Evolutionary conservation across 768 basidiomycete species (phyloP).

Genomic region (Phylloporus sp.): DNA sequence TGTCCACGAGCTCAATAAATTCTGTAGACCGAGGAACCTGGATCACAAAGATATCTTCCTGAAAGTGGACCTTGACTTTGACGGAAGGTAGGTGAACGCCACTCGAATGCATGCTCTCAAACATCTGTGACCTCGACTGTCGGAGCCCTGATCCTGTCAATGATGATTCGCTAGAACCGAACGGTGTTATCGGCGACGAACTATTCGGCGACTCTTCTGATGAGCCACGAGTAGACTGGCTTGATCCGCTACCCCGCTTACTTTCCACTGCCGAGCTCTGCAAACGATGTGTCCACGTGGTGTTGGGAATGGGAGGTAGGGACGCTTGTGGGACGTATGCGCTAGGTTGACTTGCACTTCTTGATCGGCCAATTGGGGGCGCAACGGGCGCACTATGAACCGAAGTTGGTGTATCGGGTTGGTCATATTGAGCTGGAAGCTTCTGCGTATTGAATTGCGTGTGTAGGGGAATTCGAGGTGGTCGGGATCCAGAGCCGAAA

Average conservation of each 20-base stretch:
- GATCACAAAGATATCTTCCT: slow-evolving; percentile 93
- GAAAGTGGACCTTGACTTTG: slow-evolving; percentile 92
- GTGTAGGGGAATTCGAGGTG: slow-evolving; percentile 44
- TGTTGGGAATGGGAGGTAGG: slow-evolving; percentile 52
- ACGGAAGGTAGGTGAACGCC: slow-evolving; percentile 47
- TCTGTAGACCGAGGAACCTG: slow-evolving; percentile 79
- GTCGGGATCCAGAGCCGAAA: slow-evolving; percentile 37
- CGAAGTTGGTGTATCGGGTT: slow-evolving; percentile 37
- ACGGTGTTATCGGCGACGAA: slow-evolving; percentile 84
- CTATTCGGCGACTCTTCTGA: slow-evolving; percentile 84
- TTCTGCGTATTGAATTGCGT: slow-evolving; percentile 70
- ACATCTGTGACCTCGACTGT: slow-evolving; percentile 52
- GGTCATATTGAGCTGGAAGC: slow-evolving; percentile 52
- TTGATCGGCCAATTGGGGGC: slow-evolving; percentile 50
- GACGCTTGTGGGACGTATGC: slow-evolving; percentile 56
- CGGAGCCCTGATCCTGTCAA: slow-evolving; percentile 55
- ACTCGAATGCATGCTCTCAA: slow-evolving; percentile 37
- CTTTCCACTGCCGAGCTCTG: slow-evolving; percentile 39
- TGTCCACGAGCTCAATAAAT: slow-evolving; percentile 81
- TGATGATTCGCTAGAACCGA: slow-evolving; percentile 85
- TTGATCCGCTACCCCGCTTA: slow-evolving; percentile 83
- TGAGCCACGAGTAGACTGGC: slow-evolving; percentile 72
- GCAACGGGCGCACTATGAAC: slow-evolving; percentile 14
- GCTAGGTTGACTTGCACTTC: slow-evolving; percentile 77
- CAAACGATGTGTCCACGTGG: slow-evolving; percentile 47